These are phyloP conservation scores for Pseudozyma hubeiensis DNA, from an alignment of 1,284 basidiomycete genomes.

Conservation along the genomic window DNA sequence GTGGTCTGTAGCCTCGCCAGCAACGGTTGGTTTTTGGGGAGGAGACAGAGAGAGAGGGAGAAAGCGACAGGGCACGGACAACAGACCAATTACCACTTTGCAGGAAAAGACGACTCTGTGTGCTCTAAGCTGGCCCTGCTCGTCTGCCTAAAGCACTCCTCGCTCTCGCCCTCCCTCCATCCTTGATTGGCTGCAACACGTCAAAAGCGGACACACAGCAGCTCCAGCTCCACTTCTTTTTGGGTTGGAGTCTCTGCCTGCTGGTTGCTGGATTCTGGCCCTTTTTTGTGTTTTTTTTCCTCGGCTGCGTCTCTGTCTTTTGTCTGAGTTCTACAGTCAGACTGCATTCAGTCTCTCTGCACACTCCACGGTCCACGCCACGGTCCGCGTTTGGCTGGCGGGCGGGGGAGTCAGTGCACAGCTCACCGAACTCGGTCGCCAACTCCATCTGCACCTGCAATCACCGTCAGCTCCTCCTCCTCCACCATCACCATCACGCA, in stretches of 20 bases:
- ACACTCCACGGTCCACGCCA: slow-evolving; percentile 40
- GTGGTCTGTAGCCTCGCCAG: too few species aligned
- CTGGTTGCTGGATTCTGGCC: slow-evolving; percentile 2
- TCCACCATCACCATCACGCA: slow-evolving; percentile 9
- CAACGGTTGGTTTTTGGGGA: neutral
- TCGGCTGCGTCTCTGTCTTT: slow-evolving; percentile 3
- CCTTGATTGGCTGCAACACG: slow-evolving; percentile 3
- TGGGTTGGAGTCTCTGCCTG: neutral
- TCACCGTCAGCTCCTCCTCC: neutral
- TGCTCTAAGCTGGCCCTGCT: slow-evolving; percentile 20
- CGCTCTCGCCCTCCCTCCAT: neutral
- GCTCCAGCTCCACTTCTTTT: neutral
- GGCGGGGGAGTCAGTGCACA: neutral
- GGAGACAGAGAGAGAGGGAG: neutral
- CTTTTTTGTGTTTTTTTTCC: neutral
- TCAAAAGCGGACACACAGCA: neutral
- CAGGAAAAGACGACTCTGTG: slow-evolving; percentile 1
- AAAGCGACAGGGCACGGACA: slow-evolving; percentile 3
- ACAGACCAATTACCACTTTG: slow-evolving; percentile 2
- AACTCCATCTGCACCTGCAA: neutral
- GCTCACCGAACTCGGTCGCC: neutral
- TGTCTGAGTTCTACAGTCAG: neutral
- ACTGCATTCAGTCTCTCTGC: slow-evolving; percentile 15
- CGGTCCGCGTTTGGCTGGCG: slow-evolving; percentile 18
- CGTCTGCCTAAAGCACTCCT: slow-evolving; percentile 20